Conservation (phyloP, 495 filamentous ascomycete species). For the Penicilliopsis zonata region DNA sequence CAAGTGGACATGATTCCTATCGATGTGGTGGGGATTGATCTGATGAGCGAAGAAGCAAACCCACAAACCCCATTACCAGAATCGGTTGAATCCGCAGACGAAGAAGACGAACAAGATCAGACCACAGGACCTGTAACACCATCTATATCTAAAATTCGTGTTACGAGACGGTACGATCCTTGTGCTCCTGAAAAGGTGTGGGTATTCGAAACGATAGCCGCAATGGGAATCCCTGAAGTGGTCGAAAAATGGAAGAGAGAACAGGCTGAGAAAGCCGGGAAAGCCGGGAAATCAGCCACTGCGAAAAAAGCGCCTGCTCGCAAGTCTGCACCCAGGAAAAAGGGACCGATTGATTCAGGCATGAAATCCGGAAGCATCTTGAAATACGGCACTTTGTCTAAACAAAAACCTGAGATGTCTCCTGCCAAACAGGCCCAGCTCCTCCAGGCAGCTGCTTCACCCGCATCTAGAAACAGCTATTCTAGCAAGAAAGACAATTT, state of each 20-base stretch:
- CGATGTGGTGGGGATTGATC: constrained; percentile 64
- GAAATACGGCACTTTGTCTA: constrained; percentile 34
- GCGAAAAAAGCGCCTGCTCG: constrained; percentile 18
- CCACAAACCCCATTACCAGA: constrained; percentile 30
- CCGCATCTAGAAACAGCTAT: constrained; percentile 6
- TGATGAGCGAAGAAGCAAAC: constrained; percentile 55
- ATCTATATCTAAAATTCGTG: constrained; percentile 20
- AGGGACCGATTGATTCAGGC: constrained; percentile 27
- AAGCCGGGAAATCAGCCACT: constrained; percentile 11
- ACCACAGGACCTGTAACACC: constrained; percentile 14
- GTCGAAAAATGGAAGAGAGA: constrained; percentile 68
- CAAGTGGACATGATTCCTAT: constrained; percentile 66
- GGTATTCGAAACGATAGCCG: constrained; percentile 62
- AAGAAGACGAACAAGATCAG: constrained; percentile 28
- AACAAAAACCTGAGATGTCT: constrained; percentile 22
- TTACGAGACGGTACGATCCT: constrained; percentile 55
- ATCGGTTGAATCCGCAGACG: constrained; percentile 42
- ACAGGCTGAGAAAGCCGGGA: constrained; percentile 24
- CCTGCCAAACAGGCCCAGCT: constrained; percentile 20
- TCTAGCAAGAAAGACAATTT: constrained; percentile 5
- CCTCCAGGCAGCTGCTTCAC: constrained; percentile 17
- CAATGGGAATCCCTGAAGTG: constrained; percentile 56
- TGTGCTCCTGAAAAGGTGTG: constrained; percentile 55
- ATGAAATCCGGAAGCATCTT: constrained; percentile 36
- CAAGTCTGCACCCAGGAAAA: constrained; percentile 24